Conservation (phyloP, 306 rosid genomes). For the Fragaria vesca region DNA sequence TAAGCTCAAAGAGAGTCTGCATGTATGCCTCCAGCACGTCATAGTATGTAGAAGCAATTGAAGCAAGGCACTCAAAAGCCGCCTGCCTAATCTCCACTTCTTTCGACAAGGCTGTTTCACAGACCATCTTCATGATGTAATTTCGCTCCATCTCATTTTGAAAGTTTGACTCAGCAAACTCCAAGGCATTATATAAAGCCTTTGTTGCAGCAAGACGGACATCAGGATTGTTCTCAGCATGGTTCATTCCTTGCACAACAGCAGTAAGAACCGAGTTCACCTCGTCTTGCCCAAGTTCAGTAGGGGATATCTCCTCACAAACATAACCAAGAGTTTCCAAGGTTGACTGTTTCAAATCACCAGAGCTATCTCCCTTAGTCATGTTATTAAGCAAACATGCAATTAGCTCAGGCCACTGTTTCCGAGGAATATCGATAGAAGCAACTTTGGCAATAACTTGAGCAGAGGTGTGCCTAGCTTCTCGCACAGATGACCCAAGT, state of each 20-base stretch:
- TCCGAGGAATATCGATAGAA: slow-evolving; percentile 35
- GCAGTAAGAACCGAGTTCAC: slow-evolving; percentile 37
- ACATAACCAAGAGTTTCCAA: slow-evolving; percentile 42
- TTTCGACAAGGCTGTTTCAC: slow-evolving; percentile 35
- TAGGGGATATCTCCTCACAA: slow-evolving; percentile 41
- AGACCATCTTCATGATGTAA: slow-evolving; percentile 37
- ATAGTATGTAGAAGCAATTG: slow-evolving; percentile 39
- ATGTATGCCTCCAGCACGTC: slow-evolving; percentile 36
- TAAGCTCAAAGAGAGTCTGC: slow-evolving; percentile 37
- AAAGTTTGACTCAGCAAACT: slow-evolving; percentile 37
- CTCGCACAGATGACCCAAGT: slow-evolving; percentile 32
- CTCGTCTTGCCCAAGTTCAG: slow-evolving; percentile 33
- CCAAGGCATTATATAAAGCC: slow-evolving; percentile 38
- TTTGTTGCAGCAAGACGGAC: slow-evolving; percentile 40
- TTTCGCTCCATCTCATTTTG: slow-evolving; percentile 37
- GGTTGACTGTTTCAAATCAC: slow-evolving; percentile 36
- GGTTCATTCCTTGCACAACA: slow-evolving; percentile 41
- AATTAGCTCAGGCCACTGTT: slow-evolving; percentile 37
- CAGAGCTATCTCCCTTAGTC: slow-evolving; percentile 33
- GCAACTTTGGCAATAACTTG: slow-evolving; percentile 43
- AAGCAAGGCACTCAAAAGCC: slow-evolving; percentile 44
- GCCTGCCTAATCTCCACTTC: slow-evolving; percentile 37
- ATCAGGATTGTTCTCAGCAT: slow-evolving; percentile 30
- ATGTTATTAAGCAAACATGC: slow-evolving; percentile 31
- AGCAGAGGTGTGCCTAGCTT: slow-evolving; percentile 41